A percentile compares a stretch with the other conserved stretches of the same genome.
phyloP scores from a whole-genome alignment of 345 rosid species.

The Erodium maritimum region DNA sequence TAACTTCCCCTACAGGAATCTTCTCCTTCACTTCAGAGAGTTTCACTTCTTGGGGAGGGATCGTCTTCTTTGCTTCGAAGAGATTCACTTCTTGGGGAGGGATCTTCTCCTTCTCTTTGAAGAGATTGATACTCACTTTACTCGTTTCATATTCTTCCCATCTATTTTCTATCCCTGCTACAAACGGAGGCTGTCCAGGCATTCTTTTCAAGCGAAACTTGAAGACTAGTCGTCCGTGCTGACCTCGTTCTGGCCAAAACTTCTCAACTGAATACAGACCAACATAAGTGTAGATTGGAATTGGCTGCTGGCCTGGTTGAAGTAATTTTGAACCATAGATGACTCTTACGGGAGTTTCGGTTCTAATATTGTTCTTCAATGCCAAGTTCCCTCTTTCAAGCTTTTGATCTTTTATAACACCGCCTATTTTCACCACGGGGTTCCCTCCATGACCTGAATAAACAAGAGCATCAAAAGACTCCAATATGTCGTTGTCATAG shows the following conservation, averaged over 20 bases:
- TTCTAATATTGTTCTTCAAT: conserved; percentile 19
- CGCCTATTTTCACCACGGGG: conserved; percentile 1
- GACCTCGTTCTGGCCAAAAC: conserved; percentile 13
- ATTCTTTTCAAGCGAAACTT: conserved; percentile 15
- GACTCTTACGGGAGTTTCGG: conserved; percentile 14
- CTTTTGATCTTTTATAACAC: conserved; percentile 14
- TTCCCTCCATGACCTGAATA: conserved; percentile 32
- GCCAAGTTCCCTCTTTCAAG: conserved; percentile 30
- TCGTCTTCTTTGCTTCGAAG: too few relatives aligned
- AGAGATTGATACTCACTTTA: conserved; percentile 4
- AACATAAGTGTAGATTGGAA: conserved; percentile 17
- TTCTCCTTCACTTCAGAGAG: too few relatives aligned
- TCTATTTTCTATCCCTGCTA: not conserved
- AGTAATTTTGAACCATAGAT: not conserved
- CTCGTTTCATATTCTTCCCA: not conserved
- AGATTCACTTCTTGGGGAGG: conserved; percentile 4
- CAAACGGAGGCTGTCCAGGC: not conserved
- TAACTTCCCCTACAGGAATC: too few relatives aligned
- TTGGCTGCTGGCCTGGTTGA: not conserved
- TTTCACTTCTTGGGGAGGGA: too few relatives aligned
- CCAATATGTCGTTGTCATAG: conserved; percentile 7
- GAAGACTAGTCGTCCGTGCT: conserved; percentile 14
- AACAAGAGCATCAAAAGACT: conserved; percentile 10
- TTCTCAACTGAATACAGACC: conserved; percentile 17
- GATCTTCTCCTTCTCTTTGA: conserved; percentile 10